These are phyloP conservation scores for Aspergillus sp. DNA, from an alignment of 2,329 filamentous ascomycete species.

Conservation along the genomic window DNA sequence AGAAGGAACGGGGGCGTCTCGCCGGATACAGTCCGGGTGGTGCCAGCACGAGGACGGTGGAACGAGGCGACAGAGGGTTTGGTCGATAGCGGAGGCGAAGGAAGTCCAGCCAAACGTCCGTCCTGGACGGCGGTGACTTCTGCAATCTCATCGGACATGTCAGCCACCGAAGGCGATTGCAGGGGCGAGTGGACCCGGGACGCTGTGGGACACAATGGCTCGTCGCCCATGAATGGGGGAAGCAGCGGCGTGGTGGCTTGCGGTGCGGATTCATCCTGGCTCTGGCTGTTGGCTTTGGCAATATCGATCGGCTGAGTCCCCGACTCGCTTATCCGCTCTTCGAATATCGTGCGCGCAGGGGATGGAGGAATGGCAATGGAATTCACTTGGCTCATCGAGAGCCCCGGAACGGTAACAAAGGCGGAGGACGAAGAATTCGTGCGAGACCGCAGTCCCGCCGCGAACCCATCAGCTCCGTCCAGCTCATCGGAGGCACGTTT, in stretches of 20 bases:
- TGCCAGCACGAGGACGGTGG: conserved; percentile 48
- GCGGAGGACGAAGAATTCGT: conserved; percentile 43
- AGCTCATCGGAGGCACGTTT: conserved; percentile 35
- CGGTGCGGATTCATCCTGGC: conserved; percentile 56
- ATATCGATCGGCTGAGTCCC: conserved; percentile 52
- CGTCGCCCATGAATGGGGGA: conserved; percentile 71
- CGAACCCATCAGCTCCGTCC: conserved; percentile 26
- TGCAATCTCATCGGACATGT: conserved; percentile 45
- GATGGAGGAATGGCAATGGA: conserved; percentile 55
- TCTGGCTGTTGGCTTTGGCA: conserved; percentile 50
- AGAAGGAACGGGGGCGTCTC: conserved; percentile 58
- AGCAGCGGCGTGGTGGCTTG: conserved; percentile 79
- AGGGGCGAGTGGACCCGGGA: conserved; percentile 72
- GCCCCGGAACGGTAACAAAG: conserved; percentile 33
- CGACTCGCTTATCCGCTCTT: conserved; percentile 50
- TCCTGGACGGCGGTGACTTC: conserved; percentile 45
- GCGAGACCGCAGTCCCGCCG: conserved; percentile 37
- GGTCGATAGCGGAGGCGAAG: conserved; percentile 72
- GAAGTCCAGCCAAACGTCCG: conserved; percentile 47
- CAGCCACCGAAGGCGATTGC: conserved; percentile 76
- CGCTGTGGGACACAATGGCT: conserved; percentile 45
- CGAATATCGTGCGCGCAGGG: conserved; percentile 62
- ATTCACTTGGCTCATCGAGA: conserved; percentile 44
- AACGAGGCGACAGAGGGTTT: conserved; percentile 78
- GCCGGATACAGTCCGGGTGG: conserved; percentile 42